A percentile compares a stretch with the other conserved stretches of the same genome.
Conservation (phyloP, 305 asterid species). For the Rubia occidens region DNA sequence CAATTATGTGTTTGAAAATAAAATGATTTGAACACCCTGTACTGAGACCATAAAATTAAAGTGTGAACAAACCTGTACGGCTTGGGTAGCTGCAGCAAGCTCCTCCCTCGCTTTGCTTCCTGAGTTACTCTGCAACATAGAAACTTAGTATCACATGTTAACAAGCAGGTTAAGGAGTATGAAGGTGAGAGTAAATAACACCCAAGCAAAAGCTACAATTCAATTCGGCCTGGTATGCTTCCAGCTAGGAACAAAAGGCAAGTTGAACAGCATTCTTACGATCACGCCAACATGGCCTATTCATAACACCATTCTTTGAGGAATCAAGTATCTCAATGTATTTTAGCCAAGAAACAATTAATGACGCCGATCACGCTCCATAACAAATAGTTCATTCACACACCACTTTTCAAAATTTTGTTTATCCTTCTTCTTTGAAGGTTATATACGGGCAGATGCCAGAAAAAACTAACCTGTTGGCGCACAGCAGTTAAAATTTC, state of each 20-base stretch:
- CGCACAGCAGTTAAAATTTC: conserved; percentile 95
- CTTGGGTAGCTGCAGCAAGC: conserved; percentile 91
- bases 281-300: not conserved
- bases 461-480: conserved; percentile 65
- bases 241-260: not conserved
- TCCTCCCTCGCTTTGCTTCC: conserved; percentile 94
- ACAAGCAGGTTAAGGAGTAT: conserved; percentile 1
- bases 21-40: not conserved
- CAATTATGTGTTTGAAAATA: not conserved
- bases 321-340: not conserved
- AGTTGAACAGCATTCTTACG: not conserved
- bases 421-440: not conserved
- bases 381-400: not conserved
- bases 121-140: conserved; percentile 61
- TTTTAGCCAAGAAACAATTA: not conserved
- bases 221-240: not conserved
- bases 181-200: conserved; percentile 1
- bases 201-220: not conserved
- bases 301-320: not conserved
- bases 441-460: not conserved
- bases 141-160: conserved; percentile 11
- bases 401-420: not conserved
- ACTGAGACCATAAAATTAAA: not conserved
- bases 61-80: conserved; percentile 60
- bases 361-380: not conserved